These are phyloP conservation scores for Lablab purpureus DNA, from an alignment of 306 rosid species.

Conservation along the genomic window DNA sequence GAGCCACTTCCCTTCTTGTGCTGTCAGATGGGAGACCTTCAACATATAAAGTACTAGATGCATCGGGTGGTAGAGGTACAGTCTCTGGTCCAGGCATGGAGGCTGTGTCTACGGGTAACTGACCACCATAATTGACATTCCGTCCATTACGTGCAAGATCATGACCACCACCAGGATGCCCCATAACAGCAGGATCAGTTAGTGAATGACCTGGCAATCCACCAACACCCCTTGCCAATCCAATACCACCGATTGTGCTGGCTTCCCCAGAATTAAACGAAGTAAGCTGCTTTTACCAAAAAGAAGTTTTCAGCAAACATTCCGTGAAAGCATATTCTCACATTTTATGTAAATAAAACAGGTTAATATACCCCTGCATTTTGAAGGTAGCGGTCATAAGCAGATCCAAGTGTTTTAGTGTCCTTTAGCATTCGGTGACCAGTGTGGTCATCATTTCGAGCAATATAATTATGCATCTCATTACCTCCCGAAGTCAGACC, in stretches of 20 bases:
- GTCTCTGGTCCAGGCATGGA: slow-evolving; percentile 73
- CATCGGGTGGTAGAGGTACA: slow-evolving; percentile 79
- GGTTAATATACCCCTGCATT: slow-evolving; percentile 62
- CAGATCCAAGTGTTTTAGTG: slow-evolving; percentile 72
- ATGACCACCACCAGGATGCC: slow-evolving; percentile 58
- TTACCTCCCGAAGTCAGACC: slow-evolving; percentile 67
- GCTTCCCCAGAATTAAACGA: slow-evolving; percentile 73
- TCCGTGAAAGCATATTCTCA: slow-evolving; percentile 14
- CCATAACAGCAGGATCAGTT: slow-evolving; percentile 60
- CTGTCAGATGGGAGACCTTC: slow-evolving; percentile 92
- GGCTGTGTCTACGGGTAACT: slow-evolving; percentile 62
- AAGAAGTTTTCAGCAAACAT: slow-evolving; percentile 47
- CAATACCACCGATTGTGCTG: slow-evolving; percentile 60
- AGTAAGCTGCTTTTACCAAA: slow-evolving; percentile 61
- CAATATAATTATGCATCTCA: slow-evolving; percentile 68
- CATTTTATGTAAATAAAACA: slow-evolving; percentile 29
- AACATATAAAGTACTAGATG: slow-evolving; percentile 84
- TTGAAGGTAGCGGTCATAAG: slow-evolving; percentile 89
- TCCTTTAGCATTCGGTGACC: slow-evolving; percentile 63
- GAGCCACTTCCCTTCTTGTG: slow-evolving; percentile 86
- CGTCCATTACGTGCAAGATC: slow-evolving; percentile 65
- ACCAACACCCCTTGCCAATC: slow-evolving; percentile 63
- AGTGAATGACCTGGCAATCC: slow-evolving; percentile 59
- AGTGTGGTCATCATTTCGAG: slow-evolving; percentile 59
- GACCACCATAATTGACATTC: slow-evolving; percentile 61